Evolutionary conservation across 768 basidiomycete genomes (phyloP).

Genomic region (Hemileccinum rubropunctum): DNA sequence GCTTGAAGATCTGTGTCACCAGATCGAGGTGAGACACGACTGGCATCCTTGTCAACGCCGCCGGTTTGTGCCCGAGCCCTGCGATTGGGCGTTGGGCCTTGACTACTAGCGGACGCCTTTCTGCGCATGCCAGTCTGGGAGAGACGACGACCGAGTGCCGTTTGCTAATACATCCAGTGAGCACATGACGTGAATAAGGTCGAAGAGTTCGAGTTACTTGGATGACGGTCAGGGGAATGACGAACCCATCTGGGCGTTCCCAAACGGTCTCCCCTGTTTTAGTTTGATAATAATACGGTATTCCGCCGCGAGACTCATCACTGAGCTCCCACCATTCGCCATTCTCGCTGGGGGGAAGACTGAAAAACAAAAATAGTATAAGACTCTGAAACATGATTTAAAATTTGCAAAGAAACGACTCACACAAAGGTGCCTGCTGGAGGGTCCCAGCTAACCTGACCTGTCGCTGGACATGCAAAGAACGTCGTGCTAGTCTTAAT

Average conservation of each 20-base stretch:
- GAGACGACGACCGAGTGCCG: slow-evolving; percentile 66
- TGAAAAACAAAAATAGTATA: slow-evolving; percentile 26
- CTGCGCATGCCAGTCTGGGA: slow-evolving; percentile 49
- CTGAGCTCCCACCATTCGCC: slow-evolving; percentile 97
- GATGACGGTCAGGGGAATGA: slow-evolving; percentile 86
- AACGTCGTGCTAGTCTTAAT: slow-evolving; percentile 63
- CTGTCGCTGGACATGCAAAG: slow-evolving; percentile 91
- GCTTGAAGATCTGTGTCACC: slow-evolving; percentile 22
- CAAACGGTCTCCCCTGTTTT: slow-evolving; percentile 89
- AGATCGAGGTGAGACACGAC: slow-evolving; percentile 30
- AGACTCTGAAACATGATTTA: slow-evolving; percentile 15
- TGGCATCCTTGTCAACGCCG: slow-evolving; percentile 32
- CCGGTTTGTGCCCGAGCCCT: slow-evolving; percentile 37
- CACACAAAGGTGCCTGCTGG: slow-evolving; percentile 88
- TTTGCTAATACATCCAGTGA: slow-evolving; percentile 47
- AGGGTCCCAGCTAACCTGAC: slow-evolving; percentile 91
- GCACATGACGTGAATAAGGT: slow-evolving; percentile 1
- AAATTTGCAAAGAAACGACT: slow-evolving; percentile 29
- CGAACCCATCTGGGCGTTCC: slow-evolving; percentile 86
- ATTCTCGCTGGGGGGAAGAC: slow-evolving; percentile 76
- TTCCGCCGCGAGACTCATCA: slow-evolving; percentile 78
- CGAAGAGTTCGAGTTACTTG: slow-evolving; percentile 51
- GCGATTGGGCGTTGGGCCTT: slow-evolving; percentile 28
- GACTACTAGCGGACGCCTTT: slow-evolving; percentile 8
- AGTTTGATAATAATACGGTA: slow-evolving; percentile 94